Conservation (phyloP, 176 grass and related monocot species). For the maize (Zea mays) region Zm-B73-REFERENCE-NAM-5.0 NC_050096.1:228124501-228125000, state of each 20-base stretch:
- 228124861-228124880: constrained; percentile 32
- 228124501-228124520: too few relatives aligned
- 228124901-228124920: constrained; percentile 16
- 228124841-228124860: constrained; percentile 41
- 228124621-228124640: too few relatives aligned
- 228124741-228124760: constrained; percentile 49
- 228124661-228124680: not conserved
- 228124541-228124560: too few relatives aligned
- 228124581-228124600: too few relatives aligned
- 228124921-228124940: constrained; percentile 34
- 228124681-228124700: not conserved
- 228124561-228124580: too few relatives aligned
- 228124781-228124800: constrained; percentile 30
- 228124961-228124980: constrained; percentile 14
- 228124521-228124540: too few relatives aligned
- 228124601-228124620: too few relatives aligned
- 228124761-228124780: constrained; percentile 56
- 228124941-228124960: not conserved
- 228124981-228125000: constrained; percentile 25
- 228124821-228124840: constrained; percentile 8
- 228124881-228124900: constrained; percentile 39
- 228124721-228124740: constrained; percentile 44
- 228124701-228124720: not conserved
- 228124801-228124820: constrained; percentile 35
- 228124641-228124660: too few relatives aligned